These are phyloP conservation scores for Lachnellula occidentalis DNA, from an alignment of 2,329 filamentous ascomycete genomes.

Conservation along the genomic window DNA sequence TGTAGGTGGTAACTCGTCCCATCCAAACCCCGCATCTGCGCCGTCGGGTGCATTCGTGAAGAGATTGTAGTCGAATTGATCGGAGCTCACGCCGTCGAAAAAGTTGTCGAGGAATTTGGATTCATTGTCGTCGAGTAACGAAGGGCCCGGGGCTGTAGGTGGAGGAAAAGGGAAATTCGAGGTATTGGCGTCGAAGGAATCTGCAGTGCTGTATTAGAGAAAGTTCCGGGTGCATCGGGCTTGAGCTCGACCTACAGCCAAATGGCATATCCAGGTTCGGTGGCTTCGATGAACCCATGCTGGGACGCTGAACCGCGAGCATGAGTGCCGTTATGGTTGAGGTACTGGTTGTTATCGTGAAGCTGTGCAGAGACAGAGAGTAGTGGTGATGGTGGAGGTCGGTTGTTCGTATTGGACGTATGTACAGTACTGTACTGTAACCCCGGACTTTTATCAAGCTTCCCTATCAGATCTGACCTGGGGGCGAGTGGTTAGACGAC, in stretches of 20 bases:
- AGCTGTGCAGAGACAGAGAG: neutral
- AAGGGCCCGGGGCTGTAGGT: slow-evolving; percentile 58
- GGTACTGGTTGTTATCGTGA: neutral
- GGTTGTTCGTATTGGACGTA: neutral
- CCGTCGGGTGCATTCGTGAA: slow-evolving; percentile 42
- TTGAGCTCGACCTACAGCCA: slow-evolving; percentile 52
- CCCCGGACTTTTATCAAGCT: neutral
- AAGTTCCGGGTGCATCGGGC: neutral
- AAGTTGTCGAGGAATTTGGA: slow-evolving; percentile 53
- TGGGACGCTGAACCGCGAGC: slow-evolving; percentile 50
- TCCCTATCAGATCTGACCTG: neutral
- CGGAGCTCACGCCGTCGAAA: slow-evolving; percentile 48
- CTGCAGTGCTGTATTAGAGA: slow-evolving; percentile 29
- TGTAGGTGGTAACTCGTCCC: slow-evolving; percentile 55
- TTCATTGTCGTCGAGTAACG: slow-evolving; percentile 59
- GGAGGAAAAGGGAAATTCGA: slow-evolving; percentile 43
- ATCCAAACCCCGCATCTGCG: slow-evolving; percentile 43
- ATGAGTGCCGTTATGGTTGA: slow-evolving; percentile 40
- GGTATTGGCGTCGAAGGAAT: slow-evolving; percentile 38
- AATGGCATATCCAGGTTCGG: slow-evolving; percentile 54
- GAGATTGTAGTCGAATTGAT: slow-evolving; percentile 44
- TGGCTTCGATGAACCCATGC: slow-evolving; percentile 55
- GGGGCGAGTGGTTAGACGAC: neutral
- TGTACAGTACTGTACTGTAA: neutral
- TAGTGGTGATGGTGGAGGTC: neutral